Base-by-base conservation (phyloP, 2,329 filamentous ascomycete genomes). In the Pseudogymnoascus sp. region DNA sequence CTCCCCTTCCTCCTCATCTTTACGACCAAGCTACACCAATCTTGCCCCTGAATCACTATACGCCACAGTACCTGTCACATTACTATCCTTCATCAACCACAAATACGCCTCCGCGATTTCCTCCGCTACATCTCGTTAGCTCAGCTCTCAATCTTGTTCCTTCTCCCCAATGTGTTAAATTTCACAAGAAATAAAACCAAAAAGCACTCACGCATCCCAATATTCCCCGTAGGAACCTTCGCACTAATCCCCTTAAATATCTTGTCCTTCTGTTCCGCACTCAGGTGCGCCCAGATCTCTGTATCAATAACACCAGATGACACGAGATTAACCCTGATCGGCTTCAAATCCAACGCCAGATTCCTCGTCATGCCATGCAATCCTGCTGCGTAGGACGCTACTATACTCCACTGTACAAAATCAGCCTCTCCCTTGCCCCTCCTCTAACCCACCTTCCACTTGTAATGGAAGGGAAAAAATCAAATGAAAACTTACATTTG, bases 261-360 rank as follows among this genome's bases (percentile, higher is more conserved):
- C 7, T 36, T 60, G 5, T 71, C 68, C 30, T 64, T 66, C 3
- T 60, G 66, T 8, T 61, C 65, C 15, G 71, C 71, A 53, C 64
- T 64, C 30, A 68, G 58, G 8, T 38, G 9, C 6, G 70, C 69
- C 70, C 71, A 78, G 30, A 80, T 60, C 41, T 77, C 76, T 5
- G 82, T 84, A 38, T 77, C 70, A 0, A 82, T 75, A 0, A 76
- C 73, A 0, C 85, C 86, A 0, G 84, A 83, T 60, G 72, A 75
- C 1, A 89, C 81, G 0, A 80, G 68, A 68, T 89, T 89, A 25
- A 88, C 84, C 1, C 87, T 74, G 7, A 88, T 71, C 0, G 86
- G 86, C 64, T 78, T 79, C 61, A 90, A 68, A 66, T 89, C 85
- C 33, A 88, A 67, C 1, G 86, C 86, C 35, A 89, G 72, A 2